Conservation (phyloP, 78 protist species). For the Emiliania huxleyi region DNA sequence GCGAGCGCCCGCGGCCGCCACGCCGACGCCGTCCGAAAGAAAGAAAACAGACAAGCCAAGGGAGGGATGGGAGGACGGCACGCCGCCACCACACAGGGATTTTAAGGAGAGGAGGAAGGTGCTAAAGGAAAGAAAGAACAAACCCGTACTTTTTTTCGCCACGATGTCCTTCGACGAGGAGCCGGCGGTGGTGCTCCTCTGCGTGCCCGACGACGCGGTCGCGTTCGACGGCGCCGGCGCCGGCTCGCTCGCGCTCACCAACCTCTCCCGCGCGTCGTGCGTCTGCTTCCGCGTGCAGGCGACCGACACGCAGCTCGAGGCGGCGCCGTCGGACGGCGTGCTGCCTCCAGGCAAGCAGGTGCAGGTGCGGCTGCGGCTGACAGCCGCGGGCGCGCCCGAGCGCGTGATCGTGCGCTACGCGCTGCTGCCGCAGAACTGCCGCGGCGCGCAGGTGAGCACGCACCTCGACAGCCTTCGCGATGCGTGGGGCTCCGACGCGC, state of each 20-base stretch:
- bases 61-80: no score
- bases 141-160: no score
- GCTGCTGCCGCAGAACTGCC: background rate
- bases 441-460: background rate
- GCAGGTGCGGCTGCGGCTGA: background rate
- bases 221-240: background rate
- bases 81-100: no score
- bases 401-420: background rate
- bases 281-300: background rate
- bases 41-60: no score
- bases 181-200: background rate
- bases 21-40: no score
- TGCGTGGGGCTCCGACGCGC: background rate
- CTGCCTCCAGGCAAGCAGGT: background rate
- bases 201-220: background rate
- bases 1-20: no score
- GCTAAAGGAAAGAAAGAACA: no score
- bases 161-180: background rate
- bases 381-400: background rate
- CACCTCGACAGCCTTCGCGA: background rate
- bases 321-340: background rate
- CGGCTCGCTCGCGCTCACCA: background rate
- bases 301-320: background rate
- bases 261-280: background rate
- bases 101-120: no score